Evolutionary conservation across 179 eudicot genomes (phyloP), one percentile per base, ranked within the genome.

Genomic region (Spinacia oleracea): DNA sequence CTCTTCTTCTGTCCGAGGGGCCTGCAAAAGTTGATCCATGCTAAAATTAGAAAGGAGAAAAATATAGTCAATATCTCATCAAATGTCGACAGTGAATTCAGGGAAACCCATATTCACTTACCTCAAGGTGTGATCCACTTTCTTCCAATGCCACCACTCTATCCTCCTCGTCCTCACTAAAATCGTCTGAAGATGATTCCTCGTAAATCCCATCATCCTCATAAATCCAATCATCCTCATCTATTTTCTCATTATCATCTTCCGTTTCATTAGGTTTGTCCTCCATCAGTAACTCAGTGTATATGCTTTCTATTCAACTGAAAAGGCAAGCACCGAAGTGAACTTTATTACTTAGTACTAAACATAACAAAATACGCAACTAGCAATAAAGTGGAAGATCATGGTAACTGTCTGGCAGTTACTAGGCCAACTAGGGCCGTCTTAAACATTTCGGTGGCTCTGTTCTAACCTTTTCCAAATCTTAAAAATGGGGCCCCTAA

Each of bases 1-100:
- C 88, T 96, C 98, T 73, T 88, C 83, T 82, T 96, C 99, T 0
- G 93, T 92, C 82, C 91, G 82, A 73, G 90, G 88, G 43, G 80
- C 92, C 99, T 94, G 74, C 70, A 81, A 48, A 70, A 79, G 70
- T 29, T 4, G 3, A 59, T 23, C 43, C 9, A 58, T 70, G 5
- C 40, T n/a, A 46, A 16, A 69, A 20, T n/a, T 11, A 46, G 59
- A 34, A 14, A 14, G 14, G 38, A 53, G 27, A 58, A 48, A 65
- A 8, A 64, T n/a, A 67, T 21, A 35, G 63, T 40, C 34, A 62
- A 48, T 18, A 29, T 42, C 66, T 35, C 35, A 64, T 55, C 14
- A 29, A 76, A 75, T n/a, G 53, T 31, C 31, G 68, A 55, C 20
- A 38, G 2, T 46, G 21, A 63, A 50, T 32, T 62, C 69, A 55